Base-by-base conservation (phyloP, 139 green algal species). In the Deuterostichococcus epilithicus region DNA sequence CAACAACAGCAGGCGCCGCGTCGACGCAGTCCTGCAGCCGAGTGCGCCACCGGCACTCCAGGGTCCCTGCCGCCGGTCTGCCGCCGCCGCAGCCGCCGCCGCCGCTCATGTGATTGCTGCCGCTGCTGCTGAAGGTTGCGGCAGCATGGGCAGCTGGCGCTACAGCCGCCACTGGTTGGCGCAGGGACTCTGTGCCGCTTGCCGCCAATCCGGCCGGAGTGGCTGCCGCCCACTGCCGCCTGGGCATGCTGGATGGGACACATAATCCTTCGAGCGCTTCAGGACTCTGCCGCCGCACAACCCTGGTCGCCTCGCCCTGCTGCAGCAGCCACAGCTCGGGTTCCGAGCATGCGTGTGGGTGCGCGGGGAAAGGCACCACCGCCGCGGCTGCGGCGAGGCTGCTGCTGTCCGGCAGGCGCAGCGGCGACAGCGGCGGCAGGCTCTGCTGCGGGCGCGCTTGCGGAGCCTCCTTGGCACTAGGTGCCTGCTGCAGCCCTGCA, bases 1-100 rank as follows among this genome's bases (percentile, higher is more conserved):
- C 35, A 2, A 73, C 34, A 5, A 36, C 47, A 18, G 80, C 25
- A 0, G 79, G 79, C 4, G 74, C n/a, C 4, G 79, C 75, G 47
- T 84, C 80, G 30, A 84, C 76, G 30, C 80, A 84, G 35, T 81
- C 58, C 15, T 45, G 34, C 75, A 84, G 35, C 59, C n/a, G 45
- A 26, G 59, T 36, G 1, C 75, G 65, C 80, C 80, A 84, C 15
- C 44, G 47, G 0, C 67, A 32, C 69, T 4, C 22, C 58, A 77
- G 68, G 33, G 20, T 37, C 36, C 69, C 25, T 3, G 69, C 33
- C 15, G 15, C 25, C 18, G 72, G 35, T 37, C 74, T 79, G 69
- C 10, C 68, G 35, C 67, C 77, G 76, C 37, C 58, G 63, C 25
- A 38, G 26, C 45, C 60, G 65, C 38, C 65, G 72, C 32, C 66